Evolutionary conservation across 225 moss, liverwort and hornwort genomes (phyloP).

Genomic region (Polytrichum commune): DNA sequence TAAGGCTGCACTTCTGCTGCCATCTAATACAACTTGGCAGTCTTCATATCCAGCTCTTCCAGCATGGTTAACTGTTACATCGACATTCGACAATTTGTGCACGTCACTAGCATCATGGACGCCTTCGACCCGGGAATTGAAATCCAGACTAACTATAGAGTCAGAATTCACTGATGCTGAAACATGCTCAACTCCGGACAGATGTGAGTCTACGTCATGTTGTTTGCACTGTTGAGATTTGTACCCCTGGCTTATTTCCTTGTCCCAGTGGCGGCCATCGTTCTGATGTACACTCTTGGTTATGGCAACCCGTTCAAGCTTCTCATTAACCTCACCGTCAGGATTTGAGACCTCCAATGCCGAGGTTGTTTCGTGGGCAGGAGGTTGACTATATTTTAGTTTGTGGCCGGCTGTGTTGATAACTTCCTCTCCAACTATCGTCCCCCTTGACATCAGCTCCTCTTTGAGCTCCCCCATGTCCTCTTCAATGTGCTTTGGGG

Average conservation of each 20-base stretch:
- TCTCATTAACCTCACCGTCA: not conserved
- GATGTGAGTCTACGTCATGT: no score
- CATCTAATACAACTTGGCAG: not conserved
- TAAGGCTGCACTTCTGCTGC: not conserved
- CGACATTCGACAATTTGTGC: not conserved
- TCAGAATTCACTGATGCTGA: no score
- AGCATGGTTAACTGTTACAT: not conserved
- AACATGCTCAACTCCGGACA: no score
- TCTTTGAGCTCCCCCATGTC: not conserved
- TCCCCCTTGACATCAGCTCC: not conserved
- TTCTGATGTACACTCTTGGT: not conserved
- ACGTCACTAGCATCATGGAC: no score
- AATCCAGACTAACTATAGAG: no score
- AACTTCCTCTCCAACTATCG: slow-evolving; percentile 2
- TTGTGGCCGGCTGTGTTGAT: not conserved
- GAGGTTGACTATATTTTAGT: not conserved
- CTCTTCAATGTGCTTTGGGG: not conserved
- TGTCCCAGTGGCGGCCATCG: not conserved
- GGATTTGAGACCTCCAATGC: not conserved
- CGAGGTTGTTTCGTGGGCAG: not conserved
- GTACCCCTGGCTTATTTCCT: not conserved
- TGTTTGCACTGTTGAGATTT: not conserved
- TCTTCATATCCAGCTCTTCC: not conserved
- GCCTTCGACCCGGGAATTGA: no score
- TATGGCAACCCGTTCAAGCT: not conserved